Percentiles rank a stretch among this genome's conserved stretches.
These are phyloP conservation scores for Ascoidea rubescens DNA, from an alignment of 805 yeast species.

Conservation along the genomic window DNA sequence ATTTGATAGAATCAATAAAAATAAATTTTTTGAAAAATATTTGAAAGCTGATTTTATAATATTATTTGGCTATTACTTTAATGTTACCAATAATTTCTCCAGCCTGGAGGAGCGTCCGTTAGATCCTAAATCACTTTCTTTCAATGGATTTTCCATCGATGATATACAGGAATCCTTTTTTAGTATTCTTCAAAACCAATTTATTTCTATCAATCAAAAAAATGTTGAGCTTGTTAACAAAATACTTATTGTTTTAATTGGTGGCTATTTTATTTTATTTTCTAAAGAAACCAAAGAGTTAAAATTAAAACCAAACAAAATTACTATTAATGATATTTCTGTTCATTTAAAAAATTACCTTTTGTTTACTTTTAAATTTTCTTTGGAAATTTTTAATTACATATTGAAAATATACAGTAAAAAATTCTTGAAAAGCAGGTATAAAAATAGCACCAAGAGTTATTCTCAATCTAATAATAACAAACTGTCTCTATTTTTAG, in stretches of 20 bases:
- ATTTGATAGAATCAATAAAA: neutral
- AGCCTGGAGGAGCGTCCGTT: neutral
- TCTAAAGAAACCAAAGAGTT: neutral
- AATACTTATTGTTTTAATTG: slow-evolving; percentile 23
- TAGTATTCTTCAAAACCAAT: neutral
- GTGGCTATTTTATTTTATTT: slow-evolving; percentile 22
- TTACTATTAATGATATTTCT: neutral
- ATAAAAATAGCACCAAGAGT: neutral
- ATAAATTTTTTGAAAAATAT: neutral
- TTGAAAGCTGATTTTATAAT: neutral
- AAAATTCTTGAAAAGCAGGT: neutral
- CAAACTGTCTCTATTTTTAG: neutral
- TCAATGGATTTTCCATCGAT: neutral
- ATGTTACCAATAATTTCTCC: neutral
- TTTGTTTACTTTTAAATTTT: slow-evolving; percentile 26
- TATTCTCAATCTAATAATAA: neutral
- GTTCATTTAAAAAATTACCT: slow-evolving; percentile 16
- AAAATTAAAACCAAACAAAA: neutral
- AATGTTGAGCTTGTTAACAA: slow-evolving; percentile 15
- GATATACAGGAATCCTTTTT: neutral
- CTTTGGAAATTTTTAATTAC: slow-evolving; percentile 20
- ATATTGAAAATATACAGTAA: slow-evolving; percentile 11
- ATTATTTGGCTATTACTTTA: neutral
- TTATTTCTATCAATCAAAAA: neutral
- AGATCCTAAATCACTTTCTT: slow-evolving; percentile 2